Evolutionary conservation across 208 protist genomes (phyloP), one percentile per base, ranked within the genome.

Genomic region (Leishmania martiniquensis): DNA sequence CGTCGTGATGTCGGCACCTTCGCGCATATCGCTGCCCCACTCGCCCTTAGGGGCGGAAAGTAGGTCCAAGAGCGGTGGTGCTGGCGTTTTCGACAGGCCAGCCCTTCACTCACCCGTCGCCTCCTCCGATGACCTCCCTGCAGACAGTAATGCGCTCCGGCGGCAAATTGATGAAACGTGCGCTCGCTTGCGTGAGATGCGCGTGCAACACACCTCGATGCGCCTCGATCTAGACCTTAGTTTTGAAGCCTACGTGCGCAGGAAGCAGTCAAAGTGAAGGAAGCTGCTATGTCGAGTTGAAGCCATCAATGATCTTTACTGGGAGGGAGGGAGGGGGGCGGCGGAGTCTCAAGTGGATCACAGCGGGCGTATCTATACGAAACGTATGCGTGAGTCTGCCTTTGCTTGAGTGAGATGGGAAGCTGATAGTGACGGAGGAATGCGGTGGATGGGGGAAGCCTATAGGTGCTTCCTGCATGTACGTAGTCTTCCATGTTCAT

Each of bases 161-260:
- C 78, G 87, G 3, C 83, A 90, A 57, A 87, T 92, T 55, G 74
- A 76, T 32, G 74, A 63, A 7, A 72, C 88, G 52, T 89, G 86
- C 59, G 66, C 63, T 59, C 51, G 37, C 6, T 60, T 92, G 45
- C 83, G 80, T 37, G 73, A 81, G 66, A 88, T 93, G 77, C 85
- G 85, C 66, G 37, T 51, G 20, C 86, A 86, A 42, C 83, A 78
- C 44, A 86, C 80, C 3, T 51, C 72, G 39, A 80, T 96, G 44
- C 78, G 83, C 15, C 75, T 96, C 66, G 88, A 78, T 22, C 86
- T 85, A 34, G 90, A 96, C 75, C 87, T 96, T 63, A 89, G 84
- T 44, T 94, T 90, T 76, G 90, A 87, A 29, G 63, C 84, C 6
- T 96, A 96, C 66, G 66, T 87, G 65, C 81, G 85, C 52, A 82